A percentile compares a stretch with the other conserved stretches of the same genome.
phyloP scores from a whole-genome alignment of 805 yeast species.

The Brettanomyces naardenensis region DNA sequence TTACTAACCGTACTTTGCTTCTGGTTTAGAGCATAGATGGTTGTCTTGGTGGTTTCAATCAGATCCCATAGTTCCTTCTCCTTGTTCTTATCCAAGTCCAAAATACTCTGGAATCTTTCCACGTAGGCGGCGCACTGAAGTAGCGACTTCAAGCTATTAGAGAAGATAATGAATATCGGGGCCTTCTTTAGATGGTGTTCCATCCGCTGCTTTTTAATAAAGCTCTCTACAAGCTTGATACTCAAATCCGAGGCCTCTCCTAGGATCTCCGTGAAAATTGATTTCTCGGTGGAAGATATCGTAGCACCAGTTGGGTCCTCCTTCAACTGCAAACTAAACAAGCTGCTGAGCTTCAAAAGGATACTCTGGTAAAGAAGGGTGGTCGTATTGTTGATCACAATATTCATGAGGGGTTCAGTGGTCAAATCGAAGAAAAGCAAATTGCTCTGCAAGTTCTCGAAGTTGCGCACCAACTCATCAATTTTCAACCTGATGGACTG shows the following conservation, averaged over 20 bases:
- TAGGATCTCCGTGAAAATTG: slow-evolving; percentile 15
- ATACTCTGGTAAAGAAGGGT: slow-evolving; percentile 22
- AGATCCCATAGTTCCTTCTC: slow-evolving; percentile 5
- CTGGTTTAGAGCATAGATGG: slow-evolving; percentile 4
- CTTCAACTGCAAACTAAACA: slow-evolving; percentile 14
- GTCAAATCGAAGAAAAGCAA: slow-evolving; percentile 20
- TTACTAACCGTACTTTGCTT: slow-evolving; percentile 11
- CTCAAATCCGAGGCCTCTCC: slow-evolving; percentile 15
- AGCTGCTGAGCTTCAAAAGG: slow-evolving; percentile 17
- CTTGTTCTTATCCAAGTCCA: slow-evolving; percentile 9
- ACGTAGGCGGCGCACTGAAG: slow-evolving; percentile 20
- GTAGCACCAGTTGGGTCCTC: slow-evolving; percentile 9
- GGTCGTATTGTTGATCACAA: slow-evolving; percentile 20
- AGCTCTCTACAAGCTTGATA: slow-evolving; percentile 11
- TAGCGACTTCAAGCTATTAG: slow-evolving; percentile 21
- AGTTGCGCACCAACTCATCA: slow-evolving; percentile 19
- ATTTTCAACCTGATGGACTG: slow-evolving; percentile 16
- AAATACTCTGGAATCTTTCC: slow-evolving; percentile 10
- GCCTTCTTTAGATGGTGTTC: slow-evolving; percentile 11
- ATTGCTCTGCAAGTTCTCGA: slow-evolving; percentile 21
- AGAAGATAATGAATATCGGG: slow-evolving; percentile 18
- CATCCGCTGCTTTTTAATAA: slow-evolving; percentile 12
- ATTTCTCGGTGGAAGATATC: slow-evolving; percentile 13
- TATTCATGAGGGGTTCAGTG: slow-evolving; percentile 18
- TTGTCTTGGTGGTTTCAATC: slow-evolving; percentile 3